Conservation (phyloP, 768 basidiomycete genomes). For the Rubroboletus pulcherrimus region DNA sequence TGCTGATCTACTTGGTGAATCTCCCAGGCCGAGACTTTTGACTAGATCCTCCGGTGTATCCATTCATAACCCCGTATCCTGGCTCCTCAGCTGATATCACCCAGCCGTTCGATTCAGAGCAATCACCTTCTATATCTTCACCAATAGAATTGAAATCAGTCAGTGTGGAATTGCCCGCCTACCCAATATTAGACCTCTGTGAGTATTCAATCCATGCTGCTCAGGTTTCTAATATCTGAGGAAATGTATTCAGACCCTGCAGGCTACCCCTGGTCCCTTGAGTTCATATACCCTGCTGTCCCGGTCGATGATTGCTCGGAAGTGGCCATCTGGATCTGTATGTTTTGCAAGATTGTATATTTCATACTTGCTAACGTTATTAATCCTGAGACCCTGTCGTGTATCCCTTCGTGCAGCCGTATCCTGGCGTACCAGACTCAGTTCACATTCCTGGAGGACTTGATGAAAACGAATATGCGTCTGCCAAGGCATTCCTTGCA, state of each 20-base stretch:
- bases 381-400: slow-evolving; percentile 10
- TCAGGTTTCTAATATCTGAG: neutral
- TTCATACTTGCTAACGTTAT: neutral
- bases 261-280: slow-evolving; percentile 28
- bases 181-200: slow-evolving; percentile 36
- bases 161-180: slow-evolving; percentile 14
- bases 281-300: slow-evolving; percentile 21
- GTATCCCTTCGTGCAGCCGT: slow-evolving; percentile 17
- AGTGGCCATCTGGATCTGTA: slow-evolving; percentile 20
- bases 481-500: neutral
- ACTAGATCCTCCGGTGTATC: slow-evolving; percentile 24
- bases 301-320: neutral
- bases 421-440: neutral
- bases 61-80: slow-evolving; percentile 18
- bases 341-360: slow-evolving; percentile 2
- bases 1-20: neutral
- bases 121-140: neutral
- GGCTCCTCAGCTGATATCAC: slow-evolving; percentile 1
- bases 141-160: neutral
- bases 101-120: slow-evolving; percentile 1
- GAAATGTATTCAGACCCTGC: slow-evolving; percentile 11
- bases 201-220: slow-evolving; percentile 7
- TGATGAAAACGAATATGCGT: neutral
- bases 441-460: slow-evolving; percentile 4
- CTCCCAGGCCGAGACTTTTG: neutral